Evolutionary conservation across 352 stramenopile genomes (phyloP), one percentile per base, ranked within the genome.

Genomic region (Phytophthora kernoviae): DNA sequence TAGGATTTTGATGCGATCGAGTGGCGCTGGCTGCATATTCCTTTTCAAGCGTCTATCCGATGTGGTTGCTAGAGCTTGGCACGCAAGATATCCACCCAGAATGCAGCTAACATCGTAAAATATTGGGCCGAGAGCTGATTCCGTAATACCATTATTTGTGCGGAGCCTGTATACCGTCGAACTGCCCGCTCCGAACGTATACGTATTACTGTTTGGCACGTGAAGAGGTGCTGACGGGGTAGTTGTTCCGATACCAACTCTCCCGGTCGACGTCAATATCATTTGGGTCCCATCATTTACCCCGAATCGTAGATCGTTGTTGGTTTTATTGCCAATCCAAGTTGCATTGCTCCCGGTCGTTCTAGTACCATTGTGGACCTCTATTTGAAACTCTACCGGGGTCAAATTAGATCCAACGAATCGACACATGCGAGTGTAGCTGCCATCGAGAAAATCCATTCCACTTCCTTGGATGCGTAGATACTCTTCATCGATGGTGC

Each of bases 1-100:
- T n/a, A n/a, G n/a, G n/a, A n/a, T n/a, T n/a, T 60, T 52, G 0
- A 60, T 15, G 3, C 42, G 32, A 20, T 52, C 41, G 8, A 60
- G 12, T 11, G 53, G 33, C 6, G 30, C 30, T 20, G 12, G 21
- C 5, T 49, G 42, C 33, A 49, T 49, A 36, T 49, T 37, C 24
- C 5, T 36, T 15, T 49, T 34, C 11, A 34, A 34, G 30, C 30
- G 30, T 34, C 30, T 34, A 34, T 34, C 30, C 6, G 11, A 34
- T 34, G 30, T 34, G 6, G 11, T 34, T 34, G 30, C 30, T 11
- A 34, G 6, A 34, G 30, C 6, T 34, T 34, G 30, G 11, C 30
- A 34, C 6, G 30, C 6, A 11, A 34, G 6, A 11, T 34, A 34
- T 34, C 30, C 30, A 34, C 30, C 11, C n/a, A n/a, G 30, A 34